Base-by-base conservation (phyloP, 164 flowering plant species). In the Magnolia kwangsiensis region DNA sequence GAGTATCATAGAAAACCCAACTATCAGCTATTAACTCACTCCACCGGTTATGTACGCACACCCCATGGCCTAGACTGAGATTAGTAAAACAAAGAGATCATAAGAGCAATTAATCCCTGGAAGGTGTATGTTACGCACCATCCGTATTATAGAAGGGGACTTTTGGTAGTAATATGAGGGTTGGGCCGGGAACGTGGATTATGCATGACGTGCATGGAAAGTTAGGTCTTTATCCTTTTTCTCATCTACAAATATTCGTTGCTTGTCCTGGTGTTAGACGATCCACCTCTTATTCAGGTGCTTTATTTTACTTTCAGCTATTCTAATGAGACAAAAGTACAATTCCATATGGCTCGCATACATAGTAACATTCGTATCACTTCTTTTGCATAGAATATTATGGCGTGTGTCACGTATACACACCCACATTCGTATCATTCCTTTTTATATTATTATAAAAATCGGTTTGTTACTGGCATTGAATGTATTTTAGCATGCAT, bases 181-280 rank as follows among this genome's bases (percentile, higher is more conserved):
- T 64, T 29, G 18, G n/a, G n/a, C n/a, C n/a, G n/a, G 68, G 77
- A 76, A 82, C 81, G 84, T 77, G 79, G 69, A 68, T 77, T 76
- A 73, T 82, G 84, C 88, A 86, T 87, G 85, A 73, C 86, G 80
- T 87, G 89, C 90, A 87, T 90, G 89, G 74, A 79, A 86, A 83
- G 85, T 73, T 73, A 79, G 75, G 80, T 79, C 79, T 69, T 82
- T 71, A 20, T 31, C 73, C 19, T 74, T 27, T 76, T 63, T 31
- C 59, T 76, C 70, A 78, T 64, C 19, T 24, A 19, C 8, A 59
- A 67, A 69, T 86, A 89, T 87, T 90, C 91, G 73, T 90, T 89
- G 67, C 91, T 86, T 90, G 90, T 74, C 71, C 55, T 51, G 77
- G 79, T 37, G 66, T 78, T 71, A 78, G 84, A 86, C 70, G 83